phyloP scores from a whole-genome alignment of 495 filamentous ascomycete genomes.

The Astrothelium macrocarpum region DNA sequence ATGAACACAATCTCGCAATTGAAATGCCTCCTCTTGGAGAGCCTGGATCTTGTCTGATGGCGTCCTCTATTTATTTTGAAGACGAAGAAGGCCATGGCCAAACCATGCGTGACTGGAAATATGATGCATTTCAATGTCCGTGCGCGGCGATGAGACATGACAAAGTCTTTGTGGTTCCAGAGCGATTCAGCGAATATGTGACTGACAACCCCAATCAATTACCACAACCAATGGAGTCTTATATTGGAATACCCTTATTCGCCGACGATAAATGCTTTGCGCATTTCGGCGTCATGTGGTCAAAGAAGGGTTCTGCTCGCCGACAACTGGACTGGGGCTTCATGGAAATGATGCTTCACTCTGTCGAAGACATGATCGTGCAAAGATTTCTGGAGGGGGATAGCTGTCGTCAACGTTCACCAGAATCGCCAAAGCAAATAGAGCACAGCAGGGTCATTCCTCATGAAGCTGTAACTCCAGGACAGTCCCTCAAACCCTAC shows the following conservation, averaged over 20 bases:
- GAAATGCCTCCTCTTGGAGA: constrained; percentile 51
- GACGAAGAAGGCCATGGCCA: constrained; percentile 48
- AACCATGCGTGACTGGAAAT: constrained; percentile 47
- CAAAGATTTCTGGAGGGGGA: constrained; percentile 47
- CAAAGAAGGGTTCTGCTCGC: constrained; percentile 47
- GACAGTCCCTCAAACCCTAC: constrained; percentile 67
- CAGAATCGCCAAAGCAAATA: constrained; percentile 15
- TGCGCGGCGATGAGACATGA: constrained; percentile 65
- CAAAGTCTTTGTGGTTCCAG: constrained; percentile 63
- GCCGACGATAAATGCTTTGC: constrained; percentile 60
- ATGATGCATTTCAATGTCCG: constrained; percentile 54
- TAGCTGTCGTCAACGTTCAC: constrained; percentile 26
- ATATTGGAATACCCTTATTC: constrained; percentile 63
- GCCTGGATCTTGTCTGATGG: constrained; percentile 54
- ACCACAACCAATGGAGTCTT: constrained; percentile 55
- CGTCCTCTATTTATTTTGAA: constrained; percentile 59
- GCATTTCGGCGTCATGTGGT: constrained; percentile 71
- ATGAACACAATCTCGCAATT: constrained; percentile 46
- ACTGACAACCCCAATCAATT: constrained; percentile 52
- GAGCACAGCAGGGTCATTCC: constrained; percentile 38
- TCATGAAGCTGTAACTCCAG: constrained; percentile 41
- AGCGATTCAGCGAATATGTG: constrained; percentile 49
- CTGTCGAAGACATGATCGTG: constrained; percentile 64
- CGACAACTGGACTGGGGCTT: constrained; percentile 57
- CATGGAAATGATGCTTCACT: constrained; percentile 62